These are phyloP conservation scores for Myriosclerotinia curreyana DNA, from an alignment of 2,329 filamentous ascomycete genomes.

Conservation along the genomic window DNA sequence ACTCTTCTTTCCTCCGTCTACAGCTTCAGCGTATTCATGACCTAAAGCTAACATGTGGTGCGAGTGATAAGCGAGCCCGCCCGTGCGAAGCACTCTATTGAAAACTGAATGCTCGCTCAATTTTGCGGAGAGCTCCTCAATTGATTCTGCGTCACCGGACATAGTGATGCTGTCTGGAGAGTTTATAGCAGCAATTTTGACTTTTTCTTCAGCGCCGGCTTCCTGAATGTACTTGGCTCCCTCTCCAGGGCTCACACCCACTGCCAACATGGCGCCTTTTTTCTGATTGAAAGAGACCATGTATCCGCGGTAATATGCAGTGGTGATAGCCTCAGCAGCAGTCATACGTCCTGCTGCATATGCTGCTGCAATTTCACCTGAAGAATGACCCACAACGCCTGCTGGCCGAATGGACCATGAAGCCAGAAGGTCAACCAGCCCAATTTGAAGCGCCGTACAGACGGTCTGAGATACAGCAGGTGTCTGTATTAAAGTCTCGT, in stretches of 20 bases:
- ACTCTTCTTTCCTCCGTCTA: slow-evolving; percentile 1
- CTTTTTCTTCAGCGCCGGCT: not conserved
- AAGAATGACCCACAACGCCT: slow-evolving; percentile 46
- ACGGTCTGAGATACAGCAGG: slow-evolving; percentile 40
- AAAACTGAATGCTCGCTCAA: slow-evolving; percentile 29
- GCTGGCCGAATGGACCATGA: slow-evolving; percentile 42
- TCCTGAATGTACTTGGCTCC: not conserved
- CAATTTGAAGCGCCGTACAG: slow-evolving; percentile 48
- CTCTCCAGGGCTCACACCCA: slow-evolving; percentile 17
- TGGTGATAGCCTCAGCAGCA: slow-evolving; percentile 39
- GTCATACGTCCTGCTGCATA: slow-evolving; percentile 42
- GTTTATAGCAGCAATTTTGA: slow-evolving; percentile 34
- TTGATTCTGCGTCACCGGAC: slow-evolving; percentile 22
- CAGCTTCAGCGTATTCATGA: slow-evolving; percentile 10
- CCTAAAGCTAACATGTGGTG: slow-evolving; percentile 20
- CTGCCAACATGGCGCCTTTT: slow-evolving; percentile 26
- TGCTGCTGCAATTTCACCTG: slow-evolving; percentile 49
- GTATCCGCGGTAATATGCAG: slow-evolving; percentile 45
- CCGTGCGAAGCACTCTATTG: slow-evolving; percentile 13
- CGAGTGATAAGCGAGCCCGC: slow-evolving; percentile 23
- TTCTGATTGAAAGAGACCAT: slow-evolving; percentile 11
- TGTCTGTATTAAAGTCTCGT: slow-evolving; percentile 38
- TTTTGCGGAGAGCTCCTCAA: not conserved
- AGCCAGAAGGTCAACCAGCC: slow-evolving; percentile 44
- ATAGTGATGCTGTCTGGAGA: slow-evolving; percentile 30